Evolutionary conservation across 768 basidiomycete species (phyloP).

Genomic region (Psilocybe cyanescens): DNA sequence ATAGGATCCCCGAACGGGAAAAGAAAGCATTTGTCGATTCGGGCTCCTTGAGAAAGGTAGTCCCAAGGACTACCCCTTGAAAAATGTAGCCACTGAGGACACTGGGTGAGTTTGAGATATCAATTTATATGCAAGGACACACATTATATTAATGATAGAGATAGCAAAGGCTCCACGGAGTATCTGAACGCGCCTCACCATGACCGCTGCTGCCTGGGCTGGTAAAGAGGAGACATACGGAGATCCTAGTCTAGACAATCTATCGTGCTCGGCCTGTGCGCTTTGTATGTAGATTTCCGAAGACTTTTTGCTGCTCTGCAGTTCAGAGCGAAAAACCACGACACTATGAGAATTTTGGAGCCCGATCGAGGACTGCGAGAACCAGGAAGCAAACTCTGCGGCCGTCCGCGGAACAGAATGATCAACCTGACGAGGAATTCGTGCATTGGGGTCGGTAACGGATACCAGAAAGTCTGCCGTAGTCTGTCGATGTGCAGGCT

Average conservation of each 20-base stretch:
- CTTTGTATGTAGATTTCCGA: constrained; percentile 47
- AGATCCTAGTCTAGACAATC: neutral
- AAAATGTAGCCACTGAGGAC: constrained; percentile 52
- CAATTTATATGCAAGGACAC: neutral
- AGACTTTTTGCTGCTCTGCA: constrained; percentile 46
- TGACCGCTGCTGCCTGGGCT: neutral
- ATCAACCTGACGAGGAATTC: constrained; percentile 51
- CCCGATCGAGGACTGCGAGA: constrained; percentile 42
- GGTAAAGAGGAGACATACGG: neutral
- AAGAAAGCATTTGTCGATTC: constrained; percentile 56
- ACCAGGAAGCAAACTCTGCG: constrained; percentile 57
- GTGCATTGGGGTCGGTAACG: constrained; percentile 64
- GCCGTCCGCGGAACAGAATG: constrained; percentile 49
- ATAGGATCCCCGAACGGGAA: constrained; percentile 78
- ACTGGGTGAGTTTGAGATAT: neutral
- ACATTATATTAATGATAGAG: constrained; percentile 26
- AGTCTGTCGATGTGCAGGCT: constrained; percentile 65
- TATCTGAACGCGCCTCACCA: constrained; percentile 33
- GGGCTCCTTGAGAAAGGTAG: constrained; percentile 63
- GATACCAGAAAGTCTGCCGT: constrained; percentile 69
- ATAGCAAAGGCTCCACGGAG: constrained; percentile 36
- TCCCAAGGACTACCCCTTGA: constrained; percentile 58
- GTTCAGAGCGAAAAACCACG: constrained; percentile 43
- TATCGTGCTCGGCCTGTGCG: constrained; percentile 26
- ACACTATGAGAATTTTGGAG: constrained; percentile 48